Evolutionary conservation across 2,329 filamentous ascomycete genomes (phyloP).

Genomic region (Microdochium paspali): DNA sequence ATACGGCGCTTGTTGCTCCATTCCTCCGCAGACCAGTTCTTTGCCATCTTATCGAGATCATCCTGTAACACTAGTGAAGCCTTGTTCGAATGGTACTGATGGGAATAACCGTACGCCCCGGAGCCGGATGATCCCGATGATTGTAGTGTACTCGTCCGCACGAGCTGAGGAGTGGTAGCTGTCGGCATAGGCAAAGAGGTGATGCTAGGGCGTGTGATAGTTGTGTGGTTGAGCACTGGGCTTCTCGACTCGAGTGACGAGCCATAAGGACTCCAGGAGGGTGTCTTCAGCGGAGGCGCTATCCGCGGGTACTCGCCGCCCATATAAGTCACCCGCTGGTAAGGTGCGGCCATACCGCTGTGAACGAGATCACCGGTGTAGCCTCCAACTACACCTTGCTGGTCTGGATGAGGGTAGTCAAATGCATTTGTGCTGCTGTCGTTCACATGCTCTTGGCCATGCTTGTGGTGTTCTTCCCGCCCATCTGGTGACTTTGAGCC

Average conservation of each 20-base stretch:
- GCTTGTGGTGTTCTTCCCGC: constrained; percentile 20
- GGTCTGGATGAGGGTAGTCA: constrained; percentile 44
- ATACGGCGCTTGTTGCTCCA: constrained; percentile 70
- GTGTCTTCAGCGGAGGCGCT: constrained; percentile 24
- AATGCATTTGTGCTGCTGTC: constrained; percentile 44
- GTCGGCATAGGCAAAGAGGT: constrained; percentile 39
- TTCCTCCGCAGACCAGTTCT: constrained; percentile 77
- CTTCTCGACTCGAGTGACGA: constrained; percentile 30
- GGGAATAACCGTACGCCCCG: constrained; percentile 54
- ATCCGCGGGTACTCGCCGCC: constrained; percentile 35
- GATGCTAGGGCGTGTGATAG: constrained; percentile 35
- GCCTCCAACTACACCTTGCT: constrained; percentile 31
- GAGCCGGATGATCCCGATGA: constrained; percentile 26
- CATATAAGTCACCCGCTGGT: constrained; percentile 39
- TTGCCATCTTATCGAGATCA: constrained; percentile 75
- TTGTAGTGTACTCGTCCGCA: constrained; percentile 47
- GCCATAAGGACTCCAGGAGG: constrained; percentile 36
- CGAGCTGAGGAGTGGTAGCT: constrained; percentile 35
- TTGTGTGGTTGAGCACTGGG: constrained; percentile 28
- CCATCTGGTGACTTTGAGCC: constrained; percentile 29
- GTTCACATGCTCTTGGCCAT: constrained; percentile 20
- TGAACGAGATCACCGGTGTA: constrained; percentile 21
- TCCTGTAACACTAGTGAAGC: constrained; percentile 78
- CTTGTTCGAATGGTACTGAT: constrained; percentile 75
- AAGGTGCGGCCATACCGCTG: constrained; percentile 46